Base-by-base conservation (phyloP, 768 basidiomycete genomes). In the Mycena rebaudengoi region DNA sequence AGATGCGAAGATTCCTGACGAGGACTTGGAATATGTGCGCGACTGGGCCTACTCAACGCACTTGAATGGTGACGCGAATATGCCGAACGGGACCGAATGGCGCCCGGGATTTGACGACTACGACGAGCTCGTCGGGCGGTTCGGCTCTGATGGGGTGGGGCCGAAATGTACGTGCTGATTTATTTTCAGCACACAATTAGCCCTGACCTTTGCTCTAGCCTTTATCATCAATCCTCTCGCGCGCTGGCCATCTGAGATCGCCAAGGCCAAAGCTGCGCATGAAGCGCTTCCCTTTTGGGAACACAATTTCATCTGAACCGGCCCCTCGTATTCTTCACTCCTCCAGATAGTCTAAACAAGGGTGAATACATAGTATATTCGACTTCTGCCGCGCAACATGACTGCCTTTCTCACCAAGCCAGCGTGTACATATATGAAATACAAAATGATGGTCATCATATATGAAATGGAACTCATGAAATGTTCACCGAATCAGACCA, bases 161-260 rank as follows among this genome's bases (percentile, higher is more conserved):
- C 63, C 55, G 21, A 65, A 33, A 48, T 51, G 59, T 64, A n/a
- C n/a, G 44, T 16, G 58, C 33, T 45, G 37, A 20, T 33, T 8
- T 25, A 4, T 25, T 5, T 13, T 12, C 10, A 7, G 10, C 5
- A 18, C 8, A 11, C 26, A 23, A 5, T 25, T 44, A 25, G 26
- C 18, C 7, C 7, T 5, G 5, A 12, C 21, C 7, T 44, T 13
- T 4, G n/a, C n/a, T 44, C 21, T 41, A 56, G 64, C 67, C 2
- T 35, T 48, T 16, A 51, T 60, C 21, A 52, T 49, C 39, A 54
- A 66, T 40, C 51, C 32, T 18, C 59, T 69, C 20, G 58, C 59
- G n/a, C 60, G 69, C 10, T 69, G 65, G 65, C 59, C 58, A 4
- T 69, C 65, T 4, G 62, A 60, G 26, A 60, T 65, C 41, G 56